phyloP scores from a whole-genome alignment of 2,329 filamentous ascomycete species.

The Penicillium polonicum region DNA sequence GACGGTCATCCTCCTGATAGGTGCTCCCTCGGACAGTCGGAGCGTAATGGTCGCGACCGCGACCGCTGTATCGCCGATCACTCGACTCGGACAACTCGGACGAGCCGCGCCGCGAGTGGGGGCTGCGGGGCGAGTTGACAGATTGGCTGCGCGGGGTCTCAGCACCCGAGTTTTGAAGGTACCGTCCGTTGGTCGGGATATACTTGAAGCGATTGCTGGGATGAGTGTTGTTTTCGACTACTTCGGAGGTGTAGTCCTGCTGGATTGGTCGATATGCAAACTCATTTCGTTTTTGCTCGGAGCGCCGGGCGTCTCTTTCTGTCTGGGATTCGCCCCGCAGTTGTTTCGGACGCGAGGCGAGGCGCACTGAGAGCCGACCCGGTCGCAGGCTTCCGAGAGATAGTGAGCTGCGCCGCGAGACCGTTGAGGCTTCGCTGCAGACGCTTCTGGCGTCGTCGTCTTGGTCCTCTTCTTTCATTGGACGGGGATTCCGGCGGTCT shows the following conservation, averaged over 20 bases:
- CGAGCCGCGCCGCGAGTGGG: slow-evolving; percentile 14
- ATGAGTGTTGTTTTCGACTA: slow-evolving; percentile 22
- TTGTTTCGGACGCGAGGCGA: slow-evolving; percentile 26
- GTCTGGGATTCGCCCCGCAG: slow-evolving; percentile 9
- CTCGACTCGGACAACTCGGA: slow-evolving; percentile 3
- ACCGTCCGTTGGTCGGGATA: slow-evolving; percentile 31
- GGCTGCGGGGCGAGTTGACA: slow-evolving; percentile 12
- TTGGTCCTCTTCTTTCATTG: slow-evolving; percentile 3
- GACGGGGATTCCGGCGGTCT: background rate
- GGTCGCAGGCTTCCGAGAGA: slow-evolving; percentile 25
- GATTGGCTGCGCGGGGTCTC: slow-evolving; percentile 18
- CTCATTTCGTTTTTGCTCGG: slow-evolving; percentile 17
- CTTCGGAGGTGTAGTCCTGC: slow-evolving; percentile 33
- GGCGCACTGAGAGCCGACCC: slow-evolving; percentile 30
- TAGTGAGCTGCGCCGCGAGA: slow-evolving; percentile 20
- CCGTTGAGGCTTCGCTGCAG: background rate
- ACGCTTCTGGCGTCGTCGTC: slow-evolving; percentile 15
- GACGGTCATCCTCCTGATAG: slow-evolving; percentile 15
- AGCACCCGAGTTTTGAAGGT: slow-evolving; percentile 23
- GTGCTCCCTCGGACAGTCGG: background rate
- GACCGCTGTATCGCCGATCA: slow-evolving; percentile 6
- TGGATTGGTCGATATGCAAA: slow-evolving; percentile 38
- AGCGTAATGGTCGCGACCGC: background rate
- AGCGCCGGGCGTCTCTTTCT: slow-evolving; percentile 10
- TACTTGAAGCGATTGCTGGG: slow-evolving; percentile 30